Percentiles rank a stretch among this genome's conserved stretches.
These are phyloP conservation scores for Closterium sp. DNA, from an alignment of 139 green algal species.

Conservation along the genomic window DNA sequence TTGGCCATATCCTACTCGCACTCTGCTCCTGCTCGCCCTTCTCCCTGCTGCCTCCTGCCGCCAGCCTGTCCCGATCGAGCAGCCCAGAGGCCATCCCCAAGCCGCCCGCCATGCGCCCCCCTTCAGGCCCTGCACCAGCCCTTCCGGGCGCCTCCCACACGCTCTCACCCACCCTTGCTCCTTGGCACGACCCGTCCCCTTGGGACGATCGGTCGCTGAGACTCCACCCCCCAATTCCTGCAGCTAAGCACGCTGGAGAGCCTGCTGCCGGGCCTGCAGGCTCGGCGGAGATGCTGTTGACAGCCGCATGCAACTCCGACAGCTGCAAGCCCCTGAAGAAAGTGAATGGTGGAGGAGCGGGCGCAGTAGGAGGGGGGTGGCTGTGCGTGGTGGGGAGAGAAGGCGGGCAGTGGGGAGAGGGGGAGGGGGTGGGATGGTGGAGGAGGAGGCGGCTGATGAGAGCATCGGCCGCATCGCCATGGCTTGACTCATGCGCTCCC, in stretches of 20 bases:
- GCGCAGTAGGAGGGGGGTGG: no score
- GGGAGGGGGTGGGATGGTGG: not conserved
- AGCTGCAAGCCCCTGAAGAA: not conserved
- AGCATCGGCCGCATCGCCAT: not conserved
- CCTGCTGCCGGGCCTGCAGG: not conserved
- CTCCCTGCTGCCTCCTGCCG: not conserved
- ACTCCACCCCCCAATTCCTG: not conserved
- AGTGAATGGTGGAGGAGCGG: not conserved
- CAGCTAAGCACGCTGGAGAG: no score
- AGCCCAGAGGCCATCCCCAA: not conserved
- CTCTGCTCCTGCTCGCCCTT: not conserved
- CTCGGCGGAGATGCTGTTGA: not conserved
- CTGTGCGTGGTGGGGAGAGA: no score
- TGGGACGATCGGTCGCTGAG: not conserved
- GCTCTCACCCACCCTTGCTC: not conserved
- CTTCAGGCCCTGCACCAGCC: not conserved
- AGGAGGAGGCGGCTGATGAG: not conserved
- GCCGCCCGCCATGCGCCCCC: not conserved
- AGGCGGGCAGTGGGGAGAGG: not conserved
- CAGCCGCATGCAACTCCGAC: not conserved
- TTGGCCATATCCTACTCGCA: not conserved
- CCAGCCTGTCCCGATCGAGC: not conserved
- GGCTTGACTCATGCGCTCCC: not conserved
- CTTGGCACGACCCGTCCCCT: not conserved
- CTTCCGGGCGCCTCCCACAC: not conserved